Percentiles rank a stretch among this genome's conserved stretches.
phyloP scores from a whole-genome alignment of 768 basidiomycete genomes.

The Gloeopeniophorella convolvens region DNA sequence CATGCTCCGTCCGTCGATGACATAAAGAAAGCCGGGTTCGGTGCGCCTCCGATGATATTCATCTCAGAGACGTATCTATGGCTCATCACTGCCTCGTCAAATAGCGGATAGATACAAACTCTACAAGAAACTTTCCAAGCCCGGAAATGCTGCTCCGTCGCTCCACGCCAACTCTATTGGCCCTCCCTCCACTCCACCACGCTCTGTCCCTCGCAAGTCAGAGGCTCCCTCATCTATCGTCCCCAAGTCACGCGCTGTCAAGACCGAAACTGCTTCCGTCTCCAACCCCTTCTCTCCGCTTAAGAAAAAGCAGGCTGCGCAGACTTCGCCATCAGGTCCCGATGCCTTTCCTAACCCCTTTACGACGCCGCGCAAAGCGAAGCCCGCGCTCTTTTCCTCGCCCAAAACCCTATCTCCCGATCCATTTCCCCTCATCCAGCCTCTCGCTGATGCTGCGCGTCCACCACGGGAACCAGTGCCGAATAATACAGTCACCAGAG shows the following conservation, averaged over 20 bases:
- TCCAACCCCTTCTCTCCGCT: conserved; percentile 78
- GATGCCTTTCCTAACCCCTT: conserved; percentile 45
- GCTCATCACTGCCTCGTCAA: conserved; percentile 19
- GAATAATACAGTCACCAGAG: conserved; percentile 49
- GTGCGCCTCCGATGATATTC: conserved; percentile 34
- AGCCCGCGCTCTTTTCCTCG: conserved; percentile 21
- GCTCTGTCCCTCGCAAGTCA: conserved; percentile 25
- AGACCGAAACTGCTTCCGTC: conserved; percentile 43
- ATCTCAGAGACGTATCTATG: conserved; percentile 7
- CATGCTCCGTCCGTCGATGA: conserved; percentile 63
- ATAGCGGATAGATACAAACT: conserved; percentile 74
- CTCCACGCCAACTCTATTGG: conserved; percentile 32
- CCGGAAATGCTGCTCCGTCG: conserved; percentile 30
- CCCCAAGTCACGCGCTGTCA: conserved; percentile 45
- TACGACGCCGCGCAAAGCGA: conserved; percentile 27
- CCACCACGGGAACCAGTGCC: conserved; percentile 14
- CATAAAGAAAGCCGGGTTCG: conserved; percentile 58
- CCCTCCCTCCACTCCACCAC: conserved; percentile 31
- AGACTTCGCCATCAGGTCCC: conserved; percentile 16
- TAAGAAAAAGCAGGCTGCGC: conserved; percentile 40
- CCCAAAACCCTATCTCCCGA: conserved; percentile 33
- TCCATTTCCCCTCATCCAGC: conserved; percentile 35
- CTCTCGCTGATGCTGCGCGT: conserved; percentile 12
- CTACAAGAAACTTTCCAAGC: conserved; percentile 70
- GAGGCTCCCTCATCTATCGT: conserved; percentile 34